A percentile compares a stretch with the other conserved stretches of the same genome.
These are phyloP conservation scores for Saccharomyces hybrid DNA, from an alignment of 1,139 yeast species.

Conservation along the genomic window DNA sequence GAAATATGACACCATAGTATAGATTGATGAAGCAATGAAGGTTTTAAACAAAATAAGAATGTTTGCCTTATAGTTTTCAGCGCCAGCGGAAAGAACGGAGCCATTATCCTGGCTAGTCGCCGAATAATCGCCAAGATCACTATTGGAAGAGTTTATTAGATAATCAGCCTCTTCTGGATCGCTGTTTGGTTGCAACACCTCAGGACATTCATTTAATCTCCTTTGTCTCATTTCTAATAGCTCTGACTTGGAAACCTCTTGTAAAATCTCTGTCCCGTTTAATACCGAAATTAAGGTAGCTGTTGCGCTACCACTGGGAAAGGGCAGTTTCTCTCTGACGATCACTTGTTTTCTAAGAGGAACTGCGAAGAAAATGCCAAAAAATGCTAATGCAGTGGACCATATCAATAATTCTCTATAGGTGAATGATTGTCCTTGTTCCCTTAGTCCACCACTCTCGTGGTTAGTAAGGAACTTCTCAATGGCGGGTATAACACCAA, in stretches of 20 bases:
- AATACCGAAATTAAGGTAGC: slow-evolving; percentile 86
- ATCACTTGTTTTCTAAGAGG: slow-evolving; percentile 82
- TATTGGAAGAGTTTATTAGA: slow-evolving; percentile 6
- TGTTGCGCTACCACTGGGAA: slow-evolving; percentile 95
- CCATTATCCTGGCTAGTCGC: not conserved
- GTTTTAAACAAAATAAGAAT: slow-evolving; percentile 51
- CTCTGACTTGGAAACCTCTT: slow-evolving; percentile 35
- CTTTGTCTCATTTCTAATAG: slow-evolving; percentile 23
- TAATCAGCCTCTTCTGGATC: slow-evolving; percentile 8
- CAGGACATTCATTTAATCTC: slow-evolving; percentile 28
- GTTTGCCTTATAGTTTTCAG: slow-evolving; percentile 35
- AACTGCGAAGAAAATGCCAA: slow-evolving; percentile 93
- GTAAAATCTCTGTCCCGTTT: slow-evolving; percentile 56
- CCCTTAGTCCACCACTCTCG: slow-evolving; percentile 58
- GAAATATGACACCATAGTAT: slow-evolving; percentile 66
- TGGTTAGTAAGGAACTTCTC: slow-evolving; percentile 75
- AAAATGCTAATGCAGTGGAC: slow-evolving; percentile 82
- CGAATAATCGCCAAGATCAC: not conserved
- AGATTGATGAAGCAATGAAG: slow-evolving; percentile 60
- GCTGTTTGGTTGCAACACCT: slow-evolving; percentile 24
- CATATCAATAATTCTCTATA: slow-evolving; percentile 59
- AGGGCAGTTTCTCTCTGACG: slow-evolving; percentile 74
- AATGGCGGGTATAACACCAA: slow-evolving; percentile 95
- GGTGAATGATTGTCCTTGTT: slow-evolving; percentile 34
- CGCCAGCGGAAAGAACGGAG: not conserved